Evolutionary conservation across 164 flowering plant species (phyloP), one percentile per base, ranked within the genome.

Genomic region (Platanus orientalis): DNA sequence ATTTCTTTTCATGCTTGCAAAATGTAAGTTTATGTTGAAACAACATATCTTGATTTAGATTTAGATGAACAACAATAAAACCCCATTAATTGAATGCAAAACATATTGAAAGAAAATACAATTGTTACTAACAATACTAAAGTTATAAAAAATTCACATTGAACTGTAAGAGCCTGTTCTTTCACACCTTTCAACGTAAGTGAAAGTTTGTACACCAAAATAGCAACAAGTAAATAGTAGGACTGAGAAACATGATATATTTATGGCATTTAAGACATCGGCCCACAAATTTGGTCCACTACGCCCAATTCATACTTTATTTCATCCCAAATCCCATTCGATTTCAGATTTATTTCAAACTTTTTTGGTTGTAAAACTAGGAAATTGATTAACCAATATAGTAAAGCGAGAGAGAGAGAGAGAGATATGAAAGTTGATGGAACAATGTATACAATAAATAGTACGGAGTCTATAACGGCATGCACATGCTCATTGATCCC

Each of bases 231-330:
- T 20, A 49, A 49, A 49, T 20, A 21, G 2, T 20, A 49, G 24
- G 2, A 3, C 9, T n/a, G n/a, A 49, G 25, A 49, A 49, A 21
- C 52, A 20, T 54, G n/a, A n/a, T 6, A 54, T 30, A 54, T 9
- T 30, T 54, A 54, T 29, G 58, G 58, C 58, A 54, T 54, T 54
- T 14, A 54, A 24, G 29, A 13, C 24, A 11, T 54, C 7, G 21
- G 13, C 57, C 52, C 56, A 44, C 52, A 44, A 36, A 26, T 45
- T 45, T 45, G 36, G 62, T 44, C n/a, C 19, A 45, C 2, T 5
- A 26, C 14, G 24, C 50, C 52, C 52, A 44, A 27, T n/a, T 27
- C 30, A 24, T 24, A 24, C 6, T 24, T 27, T 42, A 10, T 16
- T 26, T 26, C 1, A 19, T 34, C 6, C 36, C 42, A 30, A 20